phyloP scores from a whole-genome alignment of 768 basidiomycete genomes.

The Pilatotrama ljubarskyi region DNA sequence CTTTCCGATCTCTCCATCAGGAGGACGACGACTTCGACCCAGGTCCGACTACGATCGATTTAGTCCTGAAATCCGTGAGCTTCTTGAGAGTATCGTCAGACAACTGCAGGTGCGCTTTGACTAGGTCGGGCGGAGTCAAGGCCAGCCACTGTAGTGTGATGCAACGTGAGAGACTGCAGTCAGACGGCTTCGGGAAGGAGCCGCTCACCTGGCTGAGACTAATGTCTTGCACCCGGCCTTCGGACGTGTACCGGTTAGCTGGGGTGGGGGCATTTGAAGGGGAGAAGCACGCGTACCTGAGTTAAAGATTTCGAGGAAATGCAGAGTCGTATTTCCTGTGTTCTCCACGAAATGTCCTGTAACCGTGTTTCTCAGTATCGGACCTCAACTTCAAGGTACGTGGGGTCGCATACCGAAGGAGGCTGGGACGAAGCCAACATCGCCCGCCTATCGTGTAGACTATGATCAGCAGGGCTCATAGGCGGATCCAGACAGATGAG shows the following conservation, averaged over 20 bases:
- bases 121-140: conserved; percentile 54
- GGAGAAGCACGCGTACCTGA: conserved; percentile 3
- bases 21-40: background rate
- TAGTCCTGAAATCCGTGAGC: conserved; percentile 37
- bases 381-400: background rate
- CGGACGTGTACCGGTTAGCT: background rate
- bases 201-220: conserved; percentile 43
- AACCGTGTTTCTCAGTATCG: no score
- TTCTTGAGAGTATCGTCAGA: conserved; percentile 50
- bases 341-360: conserved; percentile 63
- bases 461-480: background rate
- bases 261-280: no score
- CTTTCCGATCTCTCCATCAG: no score
- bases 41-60: conserved; percentile 11
- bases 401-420: conserved; percentile 32
- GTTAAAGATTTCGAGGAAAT: conserved; percentile 58
- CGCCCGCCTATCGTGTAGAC: conserved; percentile 14
- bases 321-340: conserved; percentile 56
- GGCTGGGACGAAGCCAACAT: conserved; percentile 27
- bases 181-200: no score
- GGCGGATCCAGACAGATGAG: background rate
- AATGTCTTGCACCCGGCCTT: conserved; percentile 52
- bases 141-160: conserved; percentile 51
- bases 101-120: conserved; percentile 58
- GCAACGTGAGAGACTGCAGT: background rate